Percentiles rank a stretch among this genome's conserved stretches.
Evolutionary conservation across 2,329 filamentous ascomycete species (phyloP).

Genomic region (Fusarium pseudograminearum): DNA sequence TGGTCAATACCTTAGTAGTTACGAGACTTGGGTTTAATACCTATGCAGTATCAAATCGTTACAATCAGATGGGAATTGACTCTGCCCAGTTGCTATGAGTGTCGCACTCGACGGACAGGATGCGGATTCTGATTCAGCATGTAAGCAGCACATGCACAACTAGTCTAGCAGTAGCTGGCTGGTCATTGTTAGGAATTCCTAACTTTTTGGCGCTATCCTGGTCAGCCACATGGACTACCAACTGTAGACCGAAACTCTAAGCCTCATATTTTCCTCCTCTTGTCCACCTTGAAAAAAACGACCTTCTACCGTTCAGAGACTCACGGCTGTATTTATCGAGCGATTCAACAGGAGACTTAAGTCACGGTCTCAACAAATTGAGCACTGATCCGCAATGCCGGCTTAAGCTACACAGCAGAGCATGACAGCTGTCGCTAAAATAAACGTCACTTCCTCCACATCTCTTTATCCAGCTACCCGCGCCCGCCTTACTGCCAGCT

Average conservation of each 20-base stretch:
- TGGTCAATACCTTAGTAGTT: not conserved
- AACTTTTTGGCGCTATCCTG: conserved; percentile 45
- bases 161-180: conserved; percentile 8
- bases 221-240: conserved; percentile 39
- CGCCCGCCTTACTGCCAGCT: conserved; percentile 40
- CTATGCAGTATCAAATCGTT: not conserved
- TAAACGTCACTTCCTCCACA: conserved; percentile 48
- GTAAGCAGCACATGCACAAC: not conserved
- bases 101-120: not conserved
- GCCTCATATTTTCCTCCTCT: conserved; percentile 32
- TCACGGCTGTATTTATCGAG: not conserved
- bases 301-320: not conserved
- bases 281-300: conserved; percentile 6
- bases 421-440: conserved; percentile 46
- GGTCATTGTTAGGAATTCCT: conserved; percentile 39
- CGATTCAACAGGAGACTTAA: conserved; percentile 7
- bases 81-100: not conserved
- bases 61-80: not conserved
- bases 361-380: conserved; percentile 23
- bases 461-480: conserved; percentile 35
- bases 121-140: not conserved
- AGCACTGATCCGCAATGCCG: conserved; percentile 41
- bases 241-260: conserved; percentile 29
- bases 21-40: not conserved
- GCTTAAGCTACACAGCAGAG: conserved; percentile 40